These are phyloP conservation scores for Panellus pusillus DNA, from an alignment of 768 basidiomycete genomes.

Conservation along the genomic window DNA sequence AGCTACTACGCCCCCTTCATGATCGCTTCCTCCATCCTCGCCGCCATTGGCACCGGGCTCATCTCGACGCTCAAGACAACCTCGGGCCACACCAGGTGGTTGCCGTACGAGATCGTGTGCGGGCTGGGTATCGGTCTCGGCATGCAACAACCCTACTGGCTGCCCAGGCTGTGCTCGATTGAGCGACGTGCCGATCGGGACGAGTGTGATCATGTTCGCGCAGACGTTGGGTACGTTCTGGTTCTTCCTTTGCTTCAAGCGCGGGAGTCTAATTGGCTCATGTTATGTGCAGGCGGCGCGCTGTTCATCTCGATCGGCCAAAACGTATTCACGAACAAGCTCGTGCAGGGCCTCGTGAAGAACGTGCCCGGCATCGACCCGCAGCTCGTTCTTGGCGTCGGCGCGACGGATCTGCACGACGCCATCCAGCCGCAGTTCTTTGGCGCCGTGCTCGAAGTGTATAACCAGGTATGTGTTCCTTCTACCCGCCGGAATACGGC, in stretches of 20 bases:
- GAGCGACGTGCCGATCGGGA: constrained; percentile 10
- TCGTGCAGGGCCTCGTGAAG: too few relatives aligned
- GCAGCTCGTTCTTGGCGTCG: too few relatives aligned
- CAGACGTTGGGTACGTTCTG: neutral
- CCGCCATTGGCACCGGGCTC: constrained; percentile 34
- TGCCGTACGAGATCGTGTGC: constrained; percentile 22
- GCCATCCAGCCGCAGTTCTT: too few relatives aligned
- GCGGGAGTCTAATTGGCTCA: too few relatives aligned
- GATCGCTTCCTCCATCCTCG: constrained; percentile 27
- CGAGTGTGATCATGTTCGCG: constrained; percentile 16
- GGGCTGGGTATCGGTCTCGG: constrained; percentile 29
- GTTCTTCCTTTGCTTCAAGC: too few relatives aligned
- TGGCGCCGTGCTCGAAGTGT: too few relatives aligned
- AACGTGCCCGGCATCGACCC: too few relatives aligned
- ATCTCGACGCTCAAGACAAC: constrained; percentile 29
- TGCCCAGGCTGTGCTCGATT: constrained; percentile 9
- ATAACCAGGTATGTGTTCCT: too few relatives aligned
- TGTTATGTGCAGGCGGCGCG: constrained; percentile 2
- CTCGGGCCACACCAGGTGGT: constrained; percentile 15
- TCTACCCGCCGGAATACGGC: too few relatives aligned
- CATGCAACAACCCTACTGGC: constrained; percentile 14
- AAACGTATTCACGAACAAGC: constrained; percentile 9
- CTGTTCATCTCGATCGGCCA: constrained; percentile 17
- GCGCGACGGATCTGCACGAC: too few relatives aligned
- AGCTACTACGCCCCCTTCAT: constrained; percentile 31